Evolutionary conservation across 75 land plant species (phyloP).

Genomic region (Picea sitchensis): DNA sequence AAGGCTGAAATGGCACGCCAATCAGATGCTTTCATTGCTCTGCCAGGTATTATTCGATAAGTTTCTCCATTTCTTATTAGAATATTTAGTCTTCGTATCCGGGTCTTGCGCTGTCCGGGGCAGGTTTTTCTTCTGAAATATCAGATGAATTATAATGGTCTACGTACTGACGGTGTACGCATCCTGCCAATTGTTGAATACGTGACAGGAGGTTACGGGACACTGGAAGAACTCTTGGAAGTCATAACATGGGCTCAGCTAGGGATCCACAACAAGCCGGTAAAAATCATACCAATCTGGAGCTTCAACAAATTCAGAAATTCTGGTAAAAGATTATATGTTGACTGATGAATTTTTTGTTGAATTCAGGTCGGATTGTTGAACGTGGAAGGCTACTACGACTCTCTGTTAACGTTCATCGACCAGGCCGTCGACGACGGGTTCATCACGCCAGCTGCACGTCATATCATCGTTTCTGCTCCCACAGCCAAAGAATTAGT

Average conservation of each 20-base stretch:
- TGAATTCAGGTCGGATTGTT: slow-evolving; percentile 41
- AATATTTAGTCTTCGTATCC: no score
- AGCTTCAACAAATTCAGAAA: no score
- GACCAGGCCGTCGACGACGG: slow-evolving; percentile 49
- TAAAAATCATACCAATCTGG: not conserved
- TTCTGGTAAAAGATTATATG: no score
- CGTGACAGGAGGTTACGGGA: slow-evolving; percentile 63
- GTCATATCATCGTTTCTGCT: slow-evolving; percentile 46
- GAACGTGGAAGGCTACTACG: slow-evolving; percentile 56
- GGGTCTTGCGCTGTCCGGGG: no score
- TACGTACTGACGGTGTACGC: no score
- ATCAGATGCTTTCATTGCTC: slow-evolving; percentile 74
- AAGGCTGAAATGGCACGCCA: slow-evolving; percentile 79
- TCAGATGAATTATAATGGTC: no score
- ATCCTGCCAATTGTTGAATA: no score
- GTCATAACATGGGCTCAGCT: slow-evolving; percentile 72
- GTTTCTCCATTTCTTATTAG: no score
- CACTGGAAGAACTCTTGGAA: slow-evolving; percentile 63
- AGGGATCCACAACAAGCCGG: slow-evolving; percentile 75
- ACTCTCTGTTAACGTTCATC: slow-evolving; percentile 37
- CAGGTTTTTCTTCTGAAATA: no score
- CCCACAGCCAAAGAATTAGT: slow-evolving; percentile 33
- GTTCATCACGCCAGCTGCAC: slow-evolving; percentile 43
- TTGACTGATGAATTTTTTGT: not conserved
- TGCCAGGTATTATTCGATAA: slow-evolving; percentile 35